These are phyloP conservation scores for Corymbia citriodora DNA, from an alignment of 441 rosid species.

Conservation along the genomic window DNA sequence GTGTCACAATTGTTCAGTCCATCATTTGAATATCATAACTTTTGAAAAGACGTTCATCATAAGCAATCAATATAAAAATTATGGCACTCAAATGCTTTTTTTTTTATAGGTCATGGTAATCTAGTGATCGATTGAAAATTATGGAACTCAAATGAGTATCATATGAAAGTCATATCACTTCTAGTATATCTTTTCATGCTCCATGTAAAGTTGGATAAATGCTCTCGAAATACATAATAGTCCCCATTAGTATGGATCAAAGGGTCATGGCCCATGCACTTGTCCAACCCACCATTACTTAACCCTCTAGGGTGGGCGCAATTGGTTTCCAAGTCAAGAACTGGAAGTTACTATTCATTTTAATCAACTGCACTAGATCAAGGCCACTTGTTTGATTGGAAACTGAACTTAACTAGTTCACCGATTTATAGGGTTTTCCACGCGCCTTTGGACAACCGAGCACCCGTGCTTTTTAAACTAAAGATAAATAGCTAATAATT, in stretches of 20 bases:
- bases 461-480: not conserved
- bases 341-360: not conserved
- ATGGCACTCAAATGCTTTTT: not conserved
- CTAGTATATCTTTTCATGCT: accelerated
- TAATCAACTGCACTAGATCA: not conserved
- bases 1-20: not conserved
- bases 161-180: not conserved
- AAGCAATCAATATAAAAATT: not conserved
- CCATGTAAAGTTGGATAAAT: not conserved
- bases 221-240: not conserved
- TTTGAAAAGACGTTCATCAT: not conserved
- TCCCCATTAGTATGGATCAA: not conserved
- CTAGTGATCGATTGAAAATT: not conserved
- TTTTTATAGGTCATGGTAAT: not conserved
- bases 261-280: not conserved
- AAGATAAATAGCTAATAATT: not conserved
- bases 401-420: not conserved
- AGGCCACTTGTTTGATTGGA: not conserved
- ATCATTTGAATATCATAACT: not conserved
- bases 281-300: not conserved
- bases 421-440: not conserved
- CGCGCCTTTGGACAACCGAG: not conserved
- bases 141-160: not conserved
- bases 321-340: not conserved
- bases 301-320: not conserved